Conservation (phyloP, 768 basidiomycete genomes). For the Cyclocybe cylindracea region DNA sequence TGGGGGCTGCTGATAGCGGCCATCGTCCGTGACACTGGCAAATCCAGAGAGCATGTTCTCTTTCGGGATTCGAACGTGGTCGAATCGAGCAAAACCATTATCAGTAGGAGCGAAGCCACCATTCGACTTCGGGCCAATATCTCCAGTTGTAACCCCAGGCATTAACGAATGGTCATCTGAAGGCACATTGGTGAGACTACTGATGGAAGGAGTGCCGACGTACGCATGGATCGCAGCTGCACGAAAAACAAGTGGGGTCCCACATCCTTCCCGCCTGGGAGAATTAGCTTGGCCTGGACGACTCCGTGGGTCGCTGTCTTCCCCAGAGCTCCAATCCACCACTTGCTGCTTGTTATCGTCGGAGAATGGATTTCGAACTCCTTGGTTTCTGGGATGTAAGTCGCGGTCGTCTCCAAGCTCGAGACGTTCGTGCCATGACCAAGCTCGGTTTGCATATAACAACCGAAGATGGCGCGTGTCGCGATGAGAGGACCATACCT, state of each 20-base stretch:
- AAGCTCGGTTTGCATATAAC: slow-evolving; percentile 78
- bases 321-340: slow-evolving; percentile 80
- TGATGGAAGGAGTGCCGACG: slow-evolving; percentile 4
- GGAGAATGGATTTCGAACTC: slow-evolving; percentile 82
- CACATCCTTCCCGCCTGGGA: slow-evolving; percentile 57
- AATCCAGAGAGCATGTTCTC: slow-evolving; percentile 77
- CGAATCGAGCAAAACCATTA: slow-evolving; percentile 69
- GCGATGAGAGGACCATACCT: slow-evolving; percentile 52
- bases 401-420: slow-evolving; percentile 73
- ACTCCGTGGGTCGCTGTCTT: slow-evolving; percentile 76
- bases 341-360: slow-evolving; percentile 72
- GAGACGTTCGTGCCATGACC: slow-evolving; percentile 77
- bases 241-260: slow-evolving; percentile 80
- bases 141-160: slow-evolving; percentile 65
- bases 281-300: slow-evolving; percentile 72
- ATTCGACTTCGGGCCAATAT: slow-evolving; percentile 70
- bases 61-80: slow-evolving; percentile 66
- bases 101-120: slow-evolving; percentile 52
- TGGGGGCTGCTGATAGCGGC: slow-evolving; percentile 63
- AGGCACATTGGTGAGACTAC: slow-evolving; percentile 1
- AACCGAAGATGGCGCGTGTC: slow-evolving; percentile 64
- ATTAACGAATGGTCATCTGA: slow-evolving; percentile 60
- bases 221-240: slow-evolving; percentile 65
- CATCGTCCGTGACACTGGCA: slow-evolving; percentile 65
- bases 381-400: slow-evolving; percentile 61